Base-by-base conservation (phyloP, 768 basidiomycete genomes). In the Lentinula sp. region DNA sequence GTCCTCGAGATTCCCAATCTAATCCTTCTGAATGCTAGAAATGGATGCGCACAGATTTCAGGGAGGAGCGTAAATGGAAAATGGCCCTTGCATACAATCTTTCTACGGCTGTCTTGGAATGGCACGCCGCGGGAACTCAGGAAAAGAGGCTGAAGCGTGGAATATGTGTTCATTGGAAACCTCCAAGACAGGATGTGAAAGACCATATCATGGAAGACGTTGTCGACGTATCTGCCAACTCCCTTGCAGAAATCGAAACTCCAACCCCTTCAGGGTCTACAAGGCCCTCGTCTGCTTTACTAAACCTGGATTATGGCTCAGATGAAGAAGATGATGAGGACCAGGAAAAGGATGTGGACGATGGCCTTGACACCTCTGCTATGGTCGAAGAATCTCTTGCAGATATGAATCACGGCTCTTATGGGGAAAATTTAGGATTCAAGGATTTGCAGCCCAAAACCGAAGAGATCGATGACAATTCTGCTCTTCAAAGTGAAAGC, bases 21-120 rank as follows among this genome's bases (percentile, higher is more conserved):
- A 31, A 45, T 6, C 60, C 10, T 50, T 53, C 28, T 32, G 28
- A 52, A 21, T 42, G 3, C 54, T 65, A 95, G 95, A 93, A 89
- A 84, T 99, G 97, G 97, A 89, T 99, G 84, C 89, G 93, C 31
- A 84, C 84, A 40, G 97, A 99, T 70, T 98, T 97, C 65, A 86
- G 91, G 18, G 95, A 98, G 72, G 97, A 99, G 69, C 81, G 91
- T 43, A 85, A 82, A 66, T 98, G 95, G 95, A 98, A 98, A 71
- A 75, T 89, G 46, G 87, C 88, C 2, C 70, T 92, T 31, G 96
- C 97, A 0, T 89, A 87, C 69, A 87, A 87, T 61, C 72, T 99
- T 32, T 89, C 93, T 0, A 85, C 84, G 34, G 83, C 91, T 28
- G 88, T 94, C 21, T 80, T 91, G 6, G 89, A 93, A 66, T 99